These are phyloP conservation scores for Didymella pinodella DNA, from an alignment of 2,329 filamentous ascomycete genomes.

Conservation along the genomic window DNA sequence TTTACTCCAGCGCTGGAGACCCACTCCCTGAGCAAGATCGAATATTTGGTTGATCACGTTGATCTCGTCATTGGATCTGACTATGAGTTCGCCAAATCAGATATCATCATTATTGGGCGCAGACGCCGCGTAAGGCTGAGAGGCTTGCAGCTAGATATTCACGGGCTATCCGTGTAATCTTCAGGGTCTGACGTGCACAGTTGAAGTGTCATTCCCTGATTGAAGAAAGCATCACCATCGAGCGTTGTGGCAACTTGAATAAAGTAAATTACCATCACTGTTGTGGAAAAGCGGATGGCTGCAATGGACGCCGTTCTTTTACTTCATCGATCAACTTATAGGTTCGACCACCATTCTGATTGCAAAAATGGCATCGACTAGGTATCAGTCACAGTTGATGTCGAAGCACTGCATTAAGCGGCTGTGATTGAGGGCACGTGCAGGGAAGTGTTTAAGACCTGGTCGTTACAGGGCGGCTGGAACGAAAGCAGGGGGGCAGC, in stretches of 20 bases:
- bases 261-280: too few relatives aligned
- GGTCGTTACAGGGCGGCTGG: slow-evolving; percentile 1
- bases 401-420: not conserved
- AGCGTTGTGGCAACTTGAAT: not conserved
- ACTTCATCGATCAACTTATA: not conserved
- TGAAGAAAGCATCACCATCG: not conserved
- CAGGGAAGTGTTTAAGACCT: not conserved
- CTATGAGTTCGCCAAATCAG: not conserved
- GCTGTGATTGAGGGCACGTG: too few relatives aligned
- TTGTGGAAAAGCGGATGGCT: too few relatives aligned
- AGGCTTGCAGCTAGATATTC: not conserved
- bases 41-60: not conserved
- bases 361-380: not conserved
- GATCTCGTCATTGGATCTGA: not conserved
- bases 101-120: not conserved
- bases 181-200: not conserved
- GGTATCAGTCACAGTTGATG: not conserved
- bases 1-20: not conserved
- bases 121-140: not conserved
- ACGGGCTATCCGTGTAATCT: not conserved
- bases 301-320: too few relatives aligned
- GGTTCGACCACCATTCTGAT: not conserved
- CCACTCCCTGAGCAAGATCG: not conserved
- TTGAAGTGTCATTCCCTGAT: not conserved
- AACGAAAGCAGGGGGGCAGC: slow-evolving; percentile 4